Evolutionary conservation across 2,329 filamentous ascomycete species (phyloP).

Genomic region (Diaporthe ampelina): DNA sequence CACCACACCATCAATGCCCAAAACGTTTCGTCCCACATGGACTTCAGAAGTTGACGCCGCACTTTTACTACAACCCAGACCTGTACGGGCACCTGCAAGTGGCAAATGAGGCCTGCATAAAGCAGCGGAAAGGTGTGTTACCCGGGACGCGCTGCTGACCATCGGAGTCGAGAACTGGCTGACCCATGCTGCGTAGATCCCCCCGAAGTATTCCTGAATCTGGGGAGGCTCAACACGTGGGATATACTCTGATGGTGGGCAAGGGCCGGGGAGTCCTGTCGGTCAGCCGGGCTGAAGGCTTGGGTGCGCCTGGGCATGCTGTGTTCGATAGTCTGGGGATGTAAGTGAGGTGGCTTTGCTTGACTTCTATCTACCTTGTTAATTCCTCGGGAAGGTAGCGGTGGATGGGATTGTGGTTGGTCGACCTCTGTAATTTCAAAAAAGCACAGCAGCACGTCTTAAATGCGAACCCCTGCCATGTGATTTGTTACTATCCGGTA

Average conservation of each 20-base stretch:
- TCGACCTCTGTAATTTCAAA: neutral
- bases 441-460: neutral
- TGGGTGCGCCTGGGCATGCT: neutral
- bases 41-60: constrained; percentile 24
- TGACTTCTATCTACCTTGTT: neutral
- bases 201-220: constrained; percentile 28
- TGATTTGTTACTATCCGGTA: neutral
- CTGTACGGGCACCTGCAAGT: constrained; percentile 38
- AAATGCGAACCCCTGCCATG: neutral
- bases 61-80: constrained; percentile 30
- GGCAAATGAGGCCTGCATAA: constrained; percentile 31
- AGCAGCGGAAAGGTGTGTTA: constrained; percentile 16
- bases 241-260: constrained; percentile 30
- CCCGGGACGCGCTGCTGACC: neutral
- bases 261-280: neutral
- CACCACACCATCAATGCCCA: constrained; percentile 28
- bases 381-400: neutral
- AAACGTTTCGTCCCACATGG: constrained; percentile 31
- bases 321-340: neutral
- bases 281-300: neutral
- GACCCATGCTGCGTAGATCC: constrained; percentile 15
- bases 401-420: neutral
- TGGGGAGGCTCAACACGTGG: constrained; percentile 38
- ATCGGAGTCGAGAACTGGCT: neutral
- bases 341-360: neutral